A percentile compares a stretch with the other conserved stretches of the same genome.
Conservation (phyloP, 805 yeast genomes). For the Candida ulmi region DNA sequence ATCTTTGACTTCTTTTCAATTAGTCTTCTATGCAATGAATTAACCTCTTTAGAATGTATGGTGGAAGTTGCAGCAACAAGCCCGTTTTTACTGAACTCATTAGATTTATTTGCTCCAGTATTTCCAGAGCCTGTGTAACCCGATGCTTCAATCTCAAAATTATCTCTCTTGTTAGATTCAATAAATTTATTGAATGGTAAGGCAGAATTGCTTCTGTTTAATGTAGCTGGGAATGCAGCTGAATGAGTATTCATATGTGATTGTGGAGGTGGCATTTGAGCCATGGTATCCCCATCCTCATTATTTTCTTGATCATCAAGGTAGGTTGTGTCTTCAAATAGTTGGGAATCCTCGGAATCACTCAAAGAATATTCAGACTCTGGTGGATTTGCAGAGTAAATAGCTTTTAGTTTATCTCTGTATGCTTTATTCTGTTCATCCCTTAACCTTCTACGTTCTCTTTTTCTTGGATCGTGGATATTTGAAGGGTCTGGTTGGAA, state of each 20-base stretch:
- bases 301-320: background rate
- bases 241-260: conserved; percentile 1
- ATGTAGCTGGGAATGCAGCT: conserved; percentile 2
- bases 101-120: conserved; percentile 22
- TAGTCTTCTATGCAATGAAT: conserved; percentile 41
- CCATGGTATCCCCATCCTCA: background rate
- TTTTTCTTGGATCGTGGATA: conserved; percentile 33
- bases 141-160: conserved; percentile 56
- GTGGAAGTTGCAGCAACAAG: conserved; percentile 55
- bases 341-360: conserved; percentile 5
- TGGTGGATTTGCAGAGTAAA: conserved; percentile 8
- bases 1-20: conserved; percentile 14
- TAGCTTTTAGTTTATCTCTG: conserved; percentile 28
- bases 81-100: conserved; percentile 43
- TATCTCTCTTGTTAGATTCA: conserved; percentile 23
- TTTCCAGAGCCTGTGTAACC: conserved; percentile 44
- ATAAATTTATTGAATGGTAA: conserved; percentile 15
- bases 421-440: conserved; percentile 31
- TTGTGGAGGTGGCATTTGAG: conserved; percentile 18
- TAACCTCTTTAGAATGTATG: conserved; percentile 47
- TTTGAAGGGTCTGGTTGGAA: conserved; percentile 59
- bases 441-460: conserved; percentile 24
- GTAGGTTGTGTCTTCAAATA: conserved; percentile 8
- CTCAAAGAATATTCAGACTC: background rate
- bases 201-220: conserved; percentile 17